phyloP scores from a whole-genome alignment of 1,284 basidiomycete genomes.

The Cystobasidium sp. region DNA sequence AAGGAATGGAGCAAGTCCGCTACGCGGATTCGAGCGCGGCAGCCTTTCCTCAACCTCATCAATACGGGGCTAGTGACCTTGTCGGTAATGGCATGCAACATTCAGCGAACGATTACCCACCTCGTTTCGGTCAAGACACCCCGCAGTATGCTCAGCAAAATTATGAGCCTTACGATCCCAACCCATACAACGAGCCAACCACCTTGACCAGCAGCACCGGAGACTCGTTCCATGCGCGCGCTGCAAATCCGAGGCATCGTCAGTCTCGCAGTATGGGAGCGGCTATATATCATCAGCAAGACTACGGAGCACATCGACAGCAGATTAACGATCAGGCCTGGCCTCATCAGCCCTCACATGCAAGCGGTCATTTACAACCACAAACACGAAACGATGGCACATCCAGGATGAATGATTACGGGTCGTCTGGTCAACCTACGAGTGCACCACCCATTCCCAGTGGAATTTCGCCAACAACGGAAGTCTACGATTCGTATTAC shows the following conservation, averaged over 20 bases:
- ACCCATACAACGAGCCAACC: neutral
- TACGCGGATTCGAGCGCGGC: neutral
- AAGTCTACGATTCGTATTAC: constrained; percentile 32
- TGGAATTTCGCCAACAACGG: constrained; percentile 5
- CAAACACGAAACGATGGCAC: neutral
- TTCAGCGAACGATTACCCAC: neutral
- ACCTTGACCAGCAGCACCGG: neutral
- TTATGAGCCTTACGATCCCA: neutral
- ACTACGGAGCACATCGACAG: neutral
- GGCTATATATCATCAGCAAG: neutral
- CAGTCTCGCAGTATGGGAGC: constrained; percentile 19
- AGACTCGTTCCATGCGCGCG: constrained; percentile 11
- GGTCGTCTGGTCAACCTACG: neutral
- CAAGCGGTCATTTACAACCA: neutral
- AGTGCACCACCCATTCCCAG: neutral
- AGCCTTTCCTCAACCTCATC: neutral
- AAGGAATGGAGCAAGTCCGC: neutral
- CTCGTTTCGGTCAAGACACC: neutral
- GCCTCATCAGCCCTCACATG: neutral
- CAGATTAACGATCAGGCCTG: neutral
- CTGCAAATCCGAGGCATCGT: constrained; percentile 5
- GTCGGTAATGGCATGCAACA: neutral
- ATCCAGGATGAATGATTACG: neutral
- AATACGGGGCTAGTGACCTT: neutral
- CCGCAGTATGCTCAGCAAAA: neutral